A percentile compares a stretch with the other conserved stretches of the same genome.
phyloP scores from a whole-genome alignment of 1,139 yeast species.

The Yamadazyma pseudoaaseri region DNA sequence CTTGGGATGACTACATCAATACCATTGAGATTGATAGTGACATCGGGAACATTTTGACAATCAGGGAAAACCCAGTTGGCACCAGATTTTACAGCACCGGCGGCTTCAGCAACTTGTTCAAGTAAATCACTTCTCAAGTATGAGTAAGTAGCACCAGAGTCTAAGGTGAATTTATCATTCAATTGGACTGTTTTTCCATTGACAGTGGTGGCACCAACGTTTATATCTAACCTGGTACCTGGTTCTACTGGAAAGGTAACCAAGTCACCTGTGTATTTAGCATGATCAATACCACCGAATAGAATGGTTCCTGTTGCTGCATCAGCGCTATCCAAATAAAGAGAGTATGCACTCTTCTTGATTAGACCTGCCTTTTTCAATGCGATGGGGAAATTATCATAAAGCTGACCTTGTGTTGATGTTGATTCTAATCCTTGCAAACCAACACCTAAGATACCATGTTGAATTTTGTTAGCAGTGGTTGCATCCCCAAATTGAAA shows the following conservation, averaged over 20 bases:
- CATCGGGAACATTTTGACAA: conserved; percentile 8
- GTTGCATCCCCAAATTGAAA: conserved; percentile 10
- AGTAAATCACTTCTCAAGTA: conserved; percentile 21
- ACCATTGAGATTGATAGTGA: conserved; percentile 32
- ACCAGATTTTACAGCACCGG: conserved; percentile 7
- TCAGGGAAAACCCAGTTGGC: conserved; percentile 7
- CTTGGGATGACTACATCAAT: conserved; percentile 28
- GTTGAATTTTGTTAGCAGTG: background rate
- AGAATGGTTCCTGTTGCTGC: conserved; percentile 35
- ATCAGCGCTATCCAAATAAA: conserved; percentile 24
- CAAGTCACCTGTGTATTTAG: conserved; percentile 25
- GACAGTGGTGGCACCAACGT: no score
- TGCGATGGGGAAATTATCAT: conserved; percentile 25
- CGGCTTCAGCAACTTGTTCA: conserved; percentile 15
- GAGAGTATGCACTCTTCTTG: conserved; percentile 28
- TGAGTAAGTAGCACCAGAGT: conserved; percentile 31
- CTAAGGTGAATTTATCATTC: conserved; percentile 24
- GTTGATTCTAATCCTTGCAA: conserved; percentile 4
- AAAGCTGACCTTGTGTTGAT: conserved; percentile 12
- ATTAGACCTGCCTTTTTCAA: conserved; percentile 26
- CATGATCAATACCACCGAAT: conserved; percentile 53
- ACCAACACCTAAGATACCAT: conserved; percentile 57
- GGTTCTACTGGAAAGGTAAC: conserved; percentile 17
- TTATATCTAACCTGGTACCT: no score
- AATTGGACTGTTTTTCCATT: no score